Conservation (phyloP, 2,329 filamentous ascomycete genomes). For the Colletotrichum cereale region DNA sequence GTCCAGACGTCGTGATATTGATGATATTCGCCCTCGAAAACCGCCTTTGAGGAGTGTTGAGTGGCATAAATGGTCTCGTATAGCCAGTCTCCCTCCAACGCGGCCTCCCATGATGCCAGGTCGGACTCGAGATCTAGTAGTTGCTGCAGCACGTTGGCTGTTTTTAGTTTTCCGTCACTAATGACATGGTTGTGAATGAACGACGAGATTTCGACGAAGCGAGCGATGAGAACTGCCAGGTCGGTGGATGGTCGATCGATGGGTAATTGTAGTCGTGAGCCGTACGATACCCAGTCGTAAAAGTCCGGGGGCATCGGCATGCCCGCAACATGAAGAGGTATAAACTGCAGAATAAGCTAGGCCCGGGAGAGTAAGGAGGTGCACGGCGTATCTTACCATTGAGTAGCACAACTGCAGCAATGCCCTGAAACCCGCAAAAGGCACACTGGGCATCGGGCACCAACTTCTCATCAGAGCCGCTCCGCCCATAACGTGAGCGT, state of each 20-base stretch:
- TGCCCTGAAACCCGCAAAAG: constrained; percentile 61
- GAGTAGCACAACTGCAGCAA: constrained; percentile 69
- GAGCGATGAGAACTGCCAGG: constrained; percentile 55
- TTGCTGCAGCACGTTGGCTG: constrained; percentile 52
- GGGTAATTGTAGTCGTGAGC: constrained; percentile 50
- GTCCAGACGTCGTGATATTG: constrained; percentile 66
- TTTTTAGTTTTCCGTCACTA: constrained; percentile 53
- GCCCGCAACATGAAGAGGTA: constrained; percentile 57
- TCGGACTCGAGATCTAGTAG: constrained; percentile 55
- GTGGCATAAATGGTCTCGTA: constrained; percentile 50
- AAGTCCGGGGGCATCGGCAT: constrained; percentile 56
- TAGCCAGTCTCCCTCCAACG: constrained; percentile 52
- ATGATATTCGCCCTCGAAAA: constrained; percentile 68
- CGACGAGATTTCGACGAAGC: constrained; percentile 55
- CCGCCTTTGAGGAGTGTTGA: constrained; percentile 53
- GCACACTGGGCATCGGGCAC: constrained; percentile 53
- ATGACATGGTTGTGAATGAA: constrained; percentile 50
- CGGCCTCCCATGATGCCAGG: constrained; percentile 55
- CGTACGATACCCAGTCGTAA: constrained; percentile 58
- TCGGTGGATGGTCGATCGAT: constrained; percentile 56
- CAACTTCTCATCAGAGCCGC: constrained; percentile 67
- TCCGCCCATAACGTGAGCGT: constrained; percentile 70
- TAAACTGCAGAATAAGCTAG: constrained; percentile 52
- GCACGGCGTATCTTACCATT: constrained; percentile 56
- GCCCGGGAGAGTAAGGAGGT: not conserved